Base-by-base conservation (phyloP, 306 rosid species). In the Quercus berberidifolia region DNA sequence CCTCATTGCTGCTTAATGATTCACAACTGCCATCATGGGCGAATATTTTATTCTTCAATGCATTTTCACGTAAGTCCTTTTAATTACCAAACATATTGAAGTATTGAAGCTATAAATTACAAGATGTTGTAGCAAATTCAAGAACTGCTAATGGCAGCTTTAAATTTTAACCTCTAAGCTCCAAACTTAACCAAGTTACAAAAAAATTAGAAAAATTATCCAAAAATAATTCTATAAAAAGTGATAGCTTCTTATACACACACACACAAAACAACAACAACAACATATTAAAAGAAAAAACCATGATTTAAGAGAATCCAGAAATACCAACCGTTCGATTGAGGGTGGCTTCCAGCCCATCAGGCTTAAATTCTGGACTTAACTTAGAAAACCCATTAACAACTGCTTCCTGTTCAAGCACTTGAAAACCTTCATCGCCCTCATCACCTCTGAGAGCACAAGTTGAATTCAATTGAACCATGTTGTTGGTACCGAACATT, bases 251-350 rank as follows among this genome's bases (percentile, higher is more conserved):
- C 71, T 31, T 21, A 65, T n/a, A 4, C 6, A 73, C 49, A 74
- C 23, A 67, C 8, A 49, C 55, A 71, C 35, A 30, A 0, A 14
- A 43, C 25, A 55, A 51, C 26, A 51, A 28, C 41, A 71, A 30
- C 55, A 41, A 57, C 2, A 12, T 6, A 2, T 49, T 11, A 25
- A 9, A 6, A 19, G 9, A 28, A 31, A 69, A 26, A 69, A 19
- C 19, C 14, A 8, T 33, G 26, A 35, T n/a, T 35, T 49, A 26
- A 51, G 17, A 69, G 54, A 23, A 64, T 19, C 55, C 28, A 68
- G 60, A 19, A 80, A 49, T 43, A 87, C 94, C 7, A 79, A 94
- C 98, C 95, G 87, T 33, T 77, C 78, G 80, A 83, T 94, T 94
- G 67, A 92, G 90, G 3, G 55, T 86, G 10, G 90, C 74, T 75